Percentiles rank a stretch among this genome's conserved stretches.
Conservation (phyloP, 2,329 filamentous ascomycete genomes). For the Verticillium isaacii region DNA sequence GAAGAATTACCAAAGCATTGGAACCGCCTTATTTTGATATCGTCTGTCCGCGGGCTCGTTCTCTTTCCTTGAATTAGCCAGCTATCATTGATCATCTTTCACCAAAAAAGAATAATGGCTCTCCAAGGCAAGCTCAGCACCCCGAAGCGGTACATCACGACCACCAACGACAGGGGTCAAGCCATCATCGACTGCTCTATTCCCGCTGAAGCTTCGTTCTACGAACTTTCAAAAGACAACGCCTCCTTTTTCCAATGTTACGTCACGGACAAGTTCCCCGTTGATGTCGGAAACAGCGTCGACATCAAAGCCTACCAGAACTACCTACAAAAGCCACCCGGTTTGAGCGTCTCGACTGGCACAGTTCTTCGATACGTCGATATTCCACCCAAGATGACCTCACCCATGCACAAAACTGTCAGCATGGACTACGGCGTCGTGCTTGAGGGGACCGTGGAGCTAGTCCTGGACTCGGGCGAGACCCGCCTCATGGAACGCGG, state of each 20-base stretch:
- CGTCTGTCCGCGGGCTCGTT: no score
- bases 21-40: no score
- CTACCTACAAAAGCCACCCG: slow-evolving; percentile 17
- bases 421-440: slow-evolving; percentile 51
- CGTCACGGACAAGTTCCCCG: slow-evolving; percentile 18
- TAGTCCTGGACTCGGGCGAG: slow-evolving; percentile 48
- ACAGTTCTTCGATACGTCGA: slow-evolving; percentile 44
- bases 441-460: slow-evolving; percentile 47
- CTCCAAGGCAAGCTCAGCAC: slow-evolving; percentile 9
- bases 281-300: slow-evolving; percentile 10
- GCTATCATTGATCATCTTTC: no score
- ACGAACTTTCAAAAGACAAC: slow-evolving; percentile 11
- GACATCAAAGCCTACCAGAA: slow-evolving; percentile 18
- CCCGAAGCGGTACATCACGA: slow-evolving; percentile 24
- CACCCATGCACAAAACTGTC: slow-evolving; percentile 46
- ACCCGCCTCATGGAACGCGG: slow-evolving; percentile 39
- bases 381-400: slow-evolving; percentile 32
- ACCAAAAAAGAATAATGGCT: neutral
- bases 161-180: slow-evolving; percentile 25
- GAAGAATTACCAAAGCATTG: no score
- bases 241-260: slow-evolving; percentile 20
- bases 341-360: slow-evolving; percentile 26
- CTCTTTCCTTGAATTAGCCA: no score
- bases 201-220: slow-evolving; percentile 15
- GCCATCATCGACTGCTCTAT: slow-evolving; percentile 27